Evolutionary conservation across 306 rosid genomes (phyloP).

Genomic region (Heteromeles arbutifolia): DNA sequence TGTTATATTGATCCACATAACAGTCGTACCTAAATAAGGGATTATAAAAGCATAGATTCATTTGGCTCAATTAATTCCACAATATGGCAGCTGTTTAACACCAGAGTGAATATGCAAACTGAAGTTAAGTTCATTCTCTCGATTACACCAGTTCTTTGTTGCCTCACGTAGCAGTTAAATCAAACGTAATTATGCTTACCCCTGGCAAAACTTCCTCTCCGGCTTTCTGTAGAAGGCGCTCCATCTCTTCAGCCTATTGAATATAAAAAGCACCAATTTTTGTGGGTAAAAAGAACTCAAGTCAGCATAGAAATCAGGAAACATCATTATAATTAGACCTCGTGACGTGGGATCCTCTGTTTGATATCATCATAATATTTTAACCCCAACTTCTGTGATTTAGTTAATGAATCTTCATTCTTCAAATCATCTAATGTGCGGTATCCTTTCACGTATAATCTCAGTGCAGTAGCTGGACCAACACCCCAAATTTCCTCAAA

Average conservation of each 20-base stretch:
- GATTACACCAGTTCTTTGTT: not conserved
- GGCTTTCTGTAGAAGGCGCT: constrained; percentile 50
- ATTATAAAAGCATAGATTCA: not conserved
- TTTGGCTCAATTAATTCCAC: not conserved
- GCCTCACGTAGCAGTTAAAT: not conserved
- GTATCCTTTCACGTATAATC: constrained; percentile 79
- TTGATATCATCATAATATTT: constrained; percentile 84
- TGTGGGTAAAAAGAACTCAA: not conserved
- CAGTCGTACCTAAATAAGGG: not conserved
- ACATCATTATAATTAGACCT: constrained; percentile 36
- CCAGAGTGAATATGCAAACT: not conserved
- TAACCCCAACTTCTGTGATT: constrained; percentile 77
- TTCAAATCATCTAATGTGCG: constrained; percentile 70
- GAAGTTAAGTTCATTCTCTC: not conserved
- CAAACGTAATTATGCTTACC: constrained; percentile 41
- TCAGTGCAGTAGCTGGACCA: constrained; percentile 89
- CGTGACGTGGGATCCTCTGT: constrained; percentile 76
- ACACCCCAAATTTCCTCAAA: constrained; percentile 97
- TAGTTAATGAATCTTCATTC: constrained; percentile 61
- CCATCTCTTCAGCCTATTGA: constrained; percentile 85
- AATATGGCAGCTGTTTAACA: not conserved
- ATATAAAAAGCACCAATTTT: constrained; percentile 8
- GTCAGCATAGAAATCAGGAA: not conserved
- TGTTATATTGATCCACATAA: not conserved
- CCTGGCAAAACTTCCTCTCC: constrained; percentile 73